Percentiles rank a stretch among this genome's conserved stretches.
Evolutionary conservation across 306 rosid genomes (phyloP).

Genomic region (Glycyrrhiza uralensis): DNA sequence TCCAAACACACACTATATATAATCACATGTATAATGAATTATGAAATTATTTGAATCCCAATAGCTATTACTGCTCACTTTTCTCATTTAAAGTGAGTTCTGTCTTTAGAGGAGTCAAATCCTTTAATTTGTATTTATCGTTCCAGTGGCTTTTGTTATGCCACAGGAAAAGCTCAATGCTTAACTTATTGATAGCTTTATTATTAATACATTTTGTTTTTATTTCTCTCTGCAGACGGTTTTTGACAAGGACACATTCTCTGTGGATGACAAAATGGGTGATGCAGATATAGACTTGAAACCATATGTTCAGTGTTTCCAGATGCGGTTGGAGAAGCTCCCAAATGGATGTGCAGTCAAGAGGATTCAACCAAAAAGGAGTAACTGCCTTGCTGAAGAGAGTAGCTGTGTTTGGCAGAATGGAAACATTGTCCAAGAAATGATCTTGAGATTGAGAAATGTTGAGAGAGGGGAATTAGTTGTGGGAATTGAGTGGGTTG

Average conservation of each 20-base stretch:
- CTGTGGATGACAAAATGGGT: constrained; percentile 79
- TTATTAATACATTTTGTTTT: background rate
- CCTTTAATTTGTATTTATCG: too few relatives aligned
- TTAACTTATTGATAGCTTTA: constrained; percentile 3
- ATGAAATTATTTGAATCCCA: background rate
- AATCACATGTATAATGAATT: background rate
- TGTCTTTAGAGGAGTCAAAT: background rate
- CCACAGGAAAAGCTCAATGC: too few relatives aligned
- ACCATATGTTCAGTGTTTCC: constrained; percentile 51
- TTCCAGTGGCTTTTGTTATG: too few relatives aligned
- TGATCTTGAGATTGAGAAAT: constrained; percentile 64
- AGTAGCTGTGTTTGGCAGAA: constrained; percentile 61
- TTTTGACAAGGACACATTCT: constrained; percentile 68
- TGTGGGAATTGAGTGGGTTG: constrained; percentile 63
- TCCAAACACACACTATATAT: too few relatives aligned
- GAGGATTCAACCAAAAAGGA: constrained; percentile 50
- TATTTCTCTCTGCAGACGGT: constrained; percentile 41
- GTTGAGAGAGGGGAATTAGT: constrained; percentile 71
- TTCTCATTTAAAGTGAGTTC: background rate
- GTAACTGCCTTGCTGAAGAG: constrained; percentile 60
- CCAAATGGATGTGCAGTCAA: constrained; percentile 67
- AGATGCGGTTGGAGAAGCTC: constrained; percentile 44
- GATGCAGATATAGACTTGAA: constrained; percentile 70
- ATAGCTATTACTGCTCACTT: too few relatives aligned
- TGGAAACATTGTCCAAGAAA: constrained; percentile 62